Evolutionary conservation across 2,329 filamentous ascomycete genomes (phyloP).

Genomic region (Meredithiella fracta): DNA sequence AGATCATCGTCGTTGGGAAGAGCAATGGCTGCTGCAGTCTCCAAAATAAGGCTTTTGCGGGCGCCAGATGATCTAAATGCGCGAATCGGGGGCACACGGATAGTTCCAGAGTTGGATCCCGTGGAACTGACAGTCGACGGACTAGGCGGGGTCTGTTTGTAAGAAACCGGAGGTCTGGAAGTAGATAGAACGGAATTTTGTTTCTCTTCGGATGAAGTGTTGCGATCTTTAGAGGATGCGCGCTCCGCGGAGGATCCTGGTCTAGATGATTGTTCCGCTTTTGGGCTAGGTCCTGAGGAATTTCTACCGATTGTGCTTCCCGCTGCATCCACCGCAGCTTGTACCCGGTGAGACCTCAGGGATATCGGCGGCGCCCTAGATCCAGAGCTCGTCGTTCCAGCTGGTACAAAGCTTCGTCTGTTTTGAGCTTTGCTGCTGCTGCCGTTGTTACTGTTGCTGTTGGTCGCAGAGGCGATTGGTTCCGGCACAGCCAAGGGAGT

Average conservation of each 20-base stretch:
- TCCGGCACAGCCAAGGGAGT: background rate
- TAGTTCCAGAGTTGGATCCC: constrained; percentile 12
- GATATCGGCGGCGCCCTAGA: constrained; percentile 10
- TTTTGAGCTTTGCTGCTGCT: constrained; percentile 7
- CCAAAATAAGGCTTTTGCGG: constrained; percentile 36
- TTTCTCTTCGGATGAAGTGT: constrained; percentile 31
- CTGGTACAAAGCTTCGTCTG: constrained; percentile 8
- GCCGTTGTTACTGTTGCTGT: background rate
- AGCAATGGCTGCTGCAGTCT: constrained; percentile 33
- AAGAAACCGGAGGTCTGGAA: constrained; percentile 23
- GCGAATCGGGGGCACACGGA: constrained; percentile 37
- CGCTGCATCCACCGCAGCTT: constrained; percentile 8
- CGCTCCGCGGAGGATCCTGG: constrained; percentile 20
- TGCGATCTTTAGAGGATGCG: constrained; percentile 5
- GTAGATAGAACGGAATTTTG: constrained; percentile 16
- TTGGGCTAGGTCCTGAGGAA: background rate
- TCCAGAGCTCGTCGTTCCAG: constrained; percentile 8
- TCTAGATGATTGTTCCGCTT: constrained; percentile 4
- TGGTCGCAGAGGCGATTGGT: background rate
- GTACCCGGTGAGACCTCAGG: constrained; percentile 9
- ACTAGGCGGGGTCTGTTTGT: constrained; percentile 10
- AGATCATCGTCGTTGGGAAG: constrained; percentile 30
- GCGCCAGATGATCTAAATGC: constrained; percentile 40
- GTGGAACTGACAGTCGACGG: constrained; percentile 20
- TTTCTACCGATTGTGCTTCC: background rate